These are phyloP conservation scores for thale cress (Arabidopsis thaliana) DNA, from an alignment of 345 rosid genomes.

Conservation along the genomic window DNA sequence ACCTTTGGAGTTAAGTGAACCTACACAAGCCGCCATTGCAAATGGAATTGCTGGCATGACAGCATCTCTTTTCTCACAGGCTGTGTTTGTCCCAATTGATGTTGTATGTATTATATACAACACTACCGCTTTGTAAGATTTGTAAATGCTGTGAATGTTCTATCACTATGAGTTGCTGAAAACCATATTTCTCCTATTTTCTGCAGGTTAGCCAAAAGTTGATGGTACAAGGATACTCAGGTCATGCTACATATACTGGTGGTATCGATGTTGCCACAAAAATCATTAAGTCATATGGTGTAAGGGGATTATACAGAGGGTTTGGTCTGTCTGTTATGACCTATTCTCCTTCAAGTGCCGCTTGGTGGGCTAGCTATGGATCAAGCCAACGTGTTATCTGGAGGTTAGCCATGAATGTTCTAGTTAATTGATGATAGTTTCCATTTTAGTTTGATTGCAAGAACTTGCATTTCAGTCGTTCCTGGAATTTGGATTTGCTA, in stretches of 20 bases:
- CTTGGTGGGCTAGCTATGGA: constrained; percentile 99
- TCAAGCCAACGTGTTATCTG: constrained; percentile 94
- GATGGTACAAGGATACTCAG: constrained; percentile 99
- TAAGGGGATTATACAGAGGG: constrained; percentile 90
- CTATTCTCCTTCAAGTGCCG: constrained; percentile 97
- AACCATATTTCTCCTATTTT: constrained; percentile 11
- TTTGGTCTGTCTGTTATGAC: constrained; percentile 95
- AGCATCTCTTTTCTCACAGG: constrained; percentile 81
- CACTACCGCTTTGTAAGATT: background rate
- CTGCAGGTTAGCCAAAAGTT: constrained; percentile 92
- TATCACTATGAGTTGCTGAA: constrained; percentile 23
- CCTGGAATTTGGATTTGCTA: constrained; percentile 7
- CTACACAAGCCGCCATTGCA: constrained; percentile 89
- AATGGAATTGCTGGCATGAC: constrained; percentile 97
- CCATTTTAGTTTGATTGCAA: constrained; percentile 12
- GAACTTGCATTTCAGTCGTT: constrained; percentile 8
- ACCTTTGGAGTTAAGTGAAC: constrained; percentile 67
- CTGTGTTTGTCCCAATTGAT: constrained; percentile 93
- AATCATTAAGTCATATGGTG: constrained; percentile 76
- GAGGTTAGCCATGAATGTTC: constrained; percentile 59
- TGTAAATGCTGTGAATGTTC: background rate
- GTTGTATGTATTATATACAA: constrained; percentile 60
- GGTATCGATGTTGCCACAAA: constrained; percentile 94
- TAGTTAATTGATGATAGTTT: constrained; percentile 1
- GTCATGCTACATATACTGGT: constrained; percentile 80